Evolutionary conservation across 2,329 filamentous ascomycete species (phyloP), one percentile per base, ranked within the genome.

Genomic region (Penicillium sp.): DNA sequence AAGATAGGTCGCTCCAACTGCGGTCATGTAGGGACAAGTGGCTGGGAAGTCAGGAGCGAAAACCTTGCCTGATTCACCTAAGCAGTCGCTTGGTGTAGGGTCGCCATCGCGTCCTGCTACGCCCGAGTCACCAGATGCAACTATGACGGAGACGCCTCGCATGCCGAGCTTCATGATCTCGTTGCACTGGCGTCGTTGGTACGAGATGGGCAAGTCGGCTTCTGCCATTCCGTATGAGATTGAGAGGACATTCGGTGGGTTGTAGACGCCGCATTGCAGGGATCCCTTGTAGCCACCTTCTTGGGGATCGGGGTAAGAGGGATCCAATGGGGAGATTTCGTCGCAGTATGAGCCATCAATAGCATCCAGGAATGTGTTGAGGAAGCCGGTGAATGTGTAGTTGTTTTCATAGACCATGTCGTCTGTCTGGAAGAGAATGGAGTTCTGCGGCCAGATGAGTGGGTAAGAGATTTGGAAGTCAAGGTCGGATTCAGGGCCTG

Each of bases 91-190:
- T 0, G 68, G 58, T 3, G 62, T 69, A 4, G 67, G 64, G 37
- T 73, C 68, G 10, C 69, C 68, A 24, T 56, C 55, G 35, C 65
- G 64, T 39, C 71, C 69, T 10, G 65, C 72, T 4, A 79, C 79
- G 43, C 79, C 79, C 26, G 69, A 75, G 63, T 82, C 80, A 11
- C 80, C 79, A 3, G 76, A 79, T 8, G 79, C 76, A 21, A 80
- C 74, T 42, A 82, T 61, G 35, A 81, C 68, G 9, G 75, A 77
- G 11, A 79, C 74, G 21, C 80, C 80, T 58, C 79, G 77, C 39
- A 80, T 69, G n/a, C 79, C 79, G 21, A 82, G 74, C 62, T 82
- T 82, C 71, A 81, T 73, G 67, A 73, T 80, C 57, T 79, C 76
- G 24, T 66, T 65, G 59, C 76, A 79, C 60, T 78, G 73, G 48